A percentile compares a stretch with the other conserved stretches of the same genome.
These are phyloP conservation scores for Macrocybe gigantea DNA, from an alignment of 768 basidiomycete species.

Conservation along the genomic window DNA sequence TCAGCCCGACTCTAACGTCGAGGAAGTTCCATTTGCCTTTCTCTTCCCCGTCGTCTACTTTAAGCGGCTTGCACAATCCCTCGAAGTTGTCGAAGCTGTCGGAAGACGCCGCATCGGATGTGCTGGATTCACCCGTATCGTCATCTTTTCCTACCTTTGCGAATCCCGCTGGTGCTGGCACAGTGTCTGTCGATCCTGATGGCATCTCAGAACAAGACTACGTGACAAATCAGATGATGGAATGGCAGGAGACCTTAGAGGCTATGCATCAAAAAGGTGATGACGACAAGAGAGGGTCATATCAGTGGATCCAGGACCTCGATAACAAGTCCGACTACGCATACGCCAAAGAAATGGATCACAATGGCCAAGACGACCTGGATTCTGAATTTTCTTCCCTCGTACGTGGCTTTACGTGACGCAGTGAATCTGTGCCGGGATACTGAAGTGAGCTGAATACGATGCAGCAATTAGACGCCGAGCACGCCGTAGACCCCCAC, in stretches of 20 bases:
- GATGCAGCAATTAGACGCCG: too few relatives aligned
- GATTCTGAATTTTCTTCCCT: too few relatives aligned
- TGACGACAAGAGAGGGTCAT: too few relatives aligned
- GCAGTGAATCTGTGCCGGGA: too few relatives aligned
- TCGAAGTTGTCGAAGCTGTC: constrained; percentile 5
- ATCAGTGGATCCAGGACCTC: too few relatives aligned
- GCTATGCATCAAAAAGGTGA: neutral
- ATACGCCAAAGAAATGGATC: too few relatives aligned
- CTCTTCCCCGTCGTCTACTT: constrained; percentile 8
- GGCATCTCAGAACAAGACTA: constrained; percentile 5
- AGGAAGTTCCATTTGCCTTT: constrained; percentile 15
- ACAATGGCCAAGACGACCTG: too few relatives aligned
- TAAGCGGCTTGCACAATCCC: constrained; percentile 5
- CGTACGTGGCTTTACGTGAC: too few relatives aligned
- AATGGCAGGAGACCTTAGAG: constrained; percentile 8
- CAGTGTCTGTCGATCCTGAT: constrained; percentile 6
- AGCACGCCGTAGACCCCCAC: constrained; percentile 16
- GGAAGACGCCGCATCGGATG: constrained; percentile 2
- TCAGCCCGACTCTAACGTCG: constrained; percentile 11
- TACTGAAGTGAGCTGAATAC: too few relatives aligned
- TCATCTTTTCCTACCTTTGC: constrained; percentile 28
- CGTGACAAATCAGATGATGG: constrained; percentile 3
- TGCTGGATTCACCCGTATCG: constrained; percentile 20
- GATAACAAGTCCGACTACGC: too few relatives aligned
- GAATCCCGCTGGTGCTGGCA: constrained; percentile 11